Evolutionary conservation across 768 basidiomycete species (phyloP), one percentile per base, ranked within the genome.

Genomic region (Tulasnella sp.): DNA sequence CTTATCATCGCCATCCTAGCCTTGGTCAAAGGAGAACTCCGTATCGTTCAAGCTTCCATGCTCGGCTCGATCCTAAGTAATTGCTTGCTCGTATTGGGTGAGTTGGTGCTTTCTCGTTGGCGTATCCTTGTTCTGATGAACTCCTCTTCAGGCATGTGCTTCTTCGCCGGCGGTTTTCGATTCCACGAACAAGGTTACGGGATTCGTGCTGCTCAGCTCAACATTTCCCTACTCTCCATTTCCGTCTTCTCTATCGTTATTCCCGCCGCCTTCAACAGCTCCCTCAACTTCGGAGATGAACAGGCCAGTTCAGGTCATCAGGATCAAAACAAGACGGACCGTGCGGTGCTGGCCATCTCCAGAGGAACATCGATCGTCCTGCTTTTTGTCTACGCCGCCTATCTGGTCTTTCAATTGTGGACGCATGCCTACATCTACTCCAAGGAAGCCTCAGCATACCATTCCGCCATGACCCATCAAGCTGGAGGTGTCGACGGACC

Each of bases 71-170:
- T 80, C 28, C 42, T 80, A 28, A 80, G 79, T 48, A 80, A 80
- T 31, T 80, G 79, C 48, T 60, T 80, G 31, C 74, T 80, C 42
- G 79, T 80, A 22, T 46, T 80, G 48, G 79, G 79, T 80, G 20
- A 18, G 69, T 41, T 20, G 3, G 14, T 44, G 74, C 31, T 22
- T n/a, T 28, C n/a, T 44, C n/a, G 3, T 14, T 22, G 41, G 20
- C 40, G 40, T 20, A 6, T 42, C 40, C 44, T 1, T 42, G 42
- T 4, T 44, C 74, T 75, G 6, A 60, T 58, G 20, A 34, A 14
- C 76, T 94, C 48, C 88, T 96, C 76, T 95, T n/a, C 88, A 44
- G 95, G 95, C 74, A 95, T 96, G 95, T 95, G 94, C 83, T 96
- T 96, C 87, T 95, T 96, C 83, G 94, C 93, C 31, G 94, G 94